Evolutionary conservation across 805 yeast genomes (phyloP), one percentile per base, ranked within the genome.

Genomic region (Ogataea haglerorum): DNA sequence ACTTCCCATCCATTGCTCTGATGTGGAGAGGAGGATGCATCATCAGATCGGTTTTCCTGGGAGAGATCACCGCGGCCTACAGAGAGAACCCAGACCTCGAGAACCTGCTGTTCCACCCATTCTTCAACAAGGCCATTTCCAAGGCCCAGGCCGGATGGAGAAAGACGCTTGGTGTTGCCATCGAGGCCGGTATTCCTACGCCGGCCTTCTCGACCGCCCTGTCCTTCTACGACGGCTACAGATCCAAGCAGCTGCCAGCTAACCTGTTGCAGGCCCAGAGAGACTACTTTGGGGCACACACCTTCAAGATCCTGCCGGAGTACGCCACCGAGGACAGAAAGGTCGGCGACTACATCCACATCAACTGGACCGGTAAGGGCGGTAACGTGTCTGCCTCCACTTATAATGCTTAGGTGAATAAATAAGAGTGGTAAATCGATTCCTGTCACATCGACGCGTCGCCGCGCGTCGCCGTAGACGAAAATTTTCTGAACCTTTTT

Each of bases 21-120:
- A 91, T 91, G 98, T 91, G 99, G 99, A 84, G 99, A 80, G 99
- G 99, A 76, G 99, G 99, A 60, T 91, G 99, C 80, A 91, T 91
- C 70, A 91, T 91, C 73, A 87, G 98, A 80, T 91, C 99, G 44
- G 97, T 91, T 53, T 91, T 91, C 85, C 77, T 91, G 65, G 97
- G 82, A 64, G 97, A 91, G 71, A 91, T 91, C 73, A 91, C 99
- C 55, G 69, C 87, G 66, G 99, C 99, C 55, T 91, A 83, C 85
- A 86, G 93, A 73, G 80, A 84, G 68, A 75, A 83, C 75, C 95
- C 96, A 68, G 83, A 89, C 54, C 76, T 91, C 63, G 96, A 90
- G 77, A 90, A 90, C 84, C 76, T 91, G 73, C 75, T 91, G 67
- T 90, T 91, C 85, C 82, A 90, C 75, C 83, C 88, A 65, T 91